phyloP scores from a whole-genome alignment of 805 yeast genomes.

The Yarrowia sp. region DNA sequence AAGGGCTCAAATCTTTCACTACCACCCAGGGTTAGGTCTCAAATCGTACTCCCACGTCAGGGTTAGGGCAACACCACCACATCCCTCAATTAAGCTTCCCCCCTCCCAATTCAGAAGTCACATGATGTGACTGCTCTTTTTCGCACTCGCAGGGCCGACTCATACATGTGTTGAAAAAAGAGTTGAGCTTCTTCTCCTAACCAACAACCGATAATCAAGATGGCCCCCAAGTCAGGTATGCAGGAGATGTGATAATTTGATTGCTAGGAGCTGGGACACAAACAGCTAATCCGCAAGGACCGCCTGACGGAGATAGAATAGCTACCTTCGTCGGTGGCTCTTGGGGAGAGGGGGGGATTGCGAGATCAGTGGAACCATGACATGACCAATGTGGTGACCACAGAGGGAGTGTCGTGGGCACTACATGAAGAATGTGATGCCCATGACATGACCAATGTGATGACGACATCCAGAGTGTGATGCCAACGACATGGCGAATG shows the following conservation, averaged over 20 bases:
- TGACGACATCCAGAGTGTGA: no score
- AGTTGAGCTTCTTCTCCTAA: conserved; percentile 32
- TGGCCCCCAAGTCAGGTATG: conserved; percentile 40
- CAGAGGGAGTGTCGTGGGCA: no score
- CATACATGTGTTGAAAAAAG: conserved; percentile 28
- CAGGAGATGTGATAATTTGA: conserved; percentile 40
- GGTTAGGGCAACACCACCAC: neutral
- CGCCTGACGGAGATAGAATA: conserved; percentile 38
- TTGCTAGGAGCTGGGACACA: conserved; percentile 34
- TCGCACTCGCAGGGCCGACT: conserved; percentile 24
- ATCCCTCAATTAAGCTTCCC: neutral
- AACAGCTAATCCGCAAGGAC: conserved; percentile 39
- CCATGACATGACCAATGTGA: no score
- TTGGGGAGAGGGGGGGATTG: conserved; percentile 9
- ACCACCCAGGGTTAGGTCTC: no score
- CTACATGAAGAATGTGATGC: no score
- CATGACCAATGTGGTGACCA: no score
- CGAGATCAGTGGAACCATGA: neutral
- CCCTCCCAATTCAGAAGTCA: neutral
- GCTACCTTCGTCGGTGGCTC: conserved; percentile 37
- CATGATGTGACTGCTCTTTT: conserved; percentile 38
- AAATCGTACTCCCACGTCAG: no score
- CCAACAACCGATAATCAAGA: conserved; percentile 38
- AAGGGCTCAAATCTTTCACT: no score
- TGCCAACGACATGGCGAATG: no score